phyloP scores from a whole-genome alignment of 352 stramenopile genomes.

The Phytophthora cryptogea region DNA sequence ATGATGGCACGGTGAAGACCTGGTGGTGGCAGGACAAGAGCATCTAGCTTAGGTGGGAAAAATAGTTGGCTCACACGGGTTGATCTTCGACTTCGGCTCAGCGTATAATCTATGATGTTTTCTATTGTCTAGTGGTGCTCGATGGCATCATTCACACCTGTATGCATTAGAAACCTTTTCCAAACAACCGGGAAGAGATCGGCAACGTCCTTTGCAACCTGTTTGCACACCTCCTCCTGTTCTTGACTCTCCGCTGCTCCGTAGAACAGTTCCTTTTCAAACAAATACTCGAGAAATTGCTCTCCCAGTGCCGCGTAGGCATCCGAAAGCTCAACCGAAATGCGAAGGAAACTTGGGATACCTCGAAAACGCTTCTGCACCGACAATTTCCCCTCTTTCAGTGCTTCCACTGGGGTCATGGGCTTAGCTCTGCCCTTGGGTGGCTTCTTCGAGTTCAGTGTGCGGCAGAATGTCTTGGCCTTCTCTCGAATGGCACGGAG shows the following conservation, averaged over 20 bases:
- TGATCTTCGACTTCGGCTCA: constrained; percentile 15
- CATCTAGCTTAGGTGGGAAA: constrained; percentile 15
- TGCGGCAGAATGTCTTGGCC: constrained; percentile 64
- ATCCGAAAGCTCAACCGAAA: constrained; percentile 42
- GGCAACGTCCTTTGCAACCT: constrained; percentile 40
- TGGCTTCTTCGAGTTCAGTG: constrained; percentile 36
- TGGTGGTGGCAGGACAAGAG: constrained; percentile 88
- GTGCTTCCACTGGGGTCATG: constrained; percentile 19
- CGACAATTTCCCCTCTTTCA: constrained; percentile 31
- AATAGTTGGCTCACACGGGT: neutral
- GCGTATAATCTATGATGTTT: constrained; percentile 36
- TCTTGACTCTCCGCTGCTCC: constrained; percentile 19
- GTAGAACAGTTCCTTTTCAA: constrained; percentile 41
- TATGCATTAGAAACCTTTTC: constrained; percentile 64
- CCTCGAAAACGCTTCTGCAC: constrained; percentile 58
- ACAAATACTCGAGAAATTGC: constrained; percentile 69
- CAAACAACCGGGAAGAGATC: constrained; percentile 78
- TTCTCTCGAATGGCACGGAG: constrained; percentile 88
- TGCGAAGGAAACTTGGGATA: constrained; percentile 59
- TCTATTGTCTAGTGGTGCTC: constrained; percentile 27
- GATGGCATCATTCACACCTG: constrained; percentile 49
- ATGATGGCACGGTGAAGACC: constrained; percentile 90
- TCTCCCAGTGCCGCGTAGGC: constrained; percentile 56
- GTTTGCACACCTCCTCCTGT: constrained; percentile 42
- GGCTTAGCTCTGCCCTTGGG: constrained; percentile 21